Percentiles rank a stretch among this genome's conserved stretches.
Evolutionary conservation across 345 rosid species (phyloP).

Genomic region (Hibiscus mutabilis): DNA sequence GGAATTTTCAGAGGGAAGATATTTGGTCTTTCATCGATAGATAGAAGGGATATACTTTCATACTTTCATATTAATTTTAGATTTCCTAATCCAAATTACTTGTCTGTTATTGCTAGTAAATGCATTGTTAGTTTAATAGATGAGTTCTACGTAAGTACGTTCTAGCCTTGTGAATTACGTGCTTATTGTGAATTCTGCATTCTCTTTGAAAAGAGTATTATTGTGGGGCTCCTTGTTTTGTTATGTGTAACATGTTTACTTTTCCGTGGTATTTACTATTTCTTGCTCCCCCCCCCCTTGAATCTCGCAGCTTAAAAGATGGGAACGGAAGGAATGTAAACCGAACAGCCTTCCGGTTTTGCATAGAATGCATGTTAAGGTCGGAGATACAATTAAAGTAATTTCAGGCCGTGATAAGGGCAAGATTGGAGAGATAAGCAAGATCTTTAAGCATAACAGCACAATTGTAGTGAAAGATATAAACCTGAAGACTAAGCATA

Average conservation of each 20-base stretch:
- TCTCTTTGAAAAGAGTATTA: constrained; percentile 3
- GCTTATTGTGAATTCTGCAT: background rate
- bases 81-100: background rate
- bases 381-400: constrained; percentile 81
- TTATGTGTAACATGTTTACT: background rate
- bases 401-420: constrained; percentile 86
- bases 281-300: background rate
- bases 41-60: background rate
- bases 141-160: background rate
- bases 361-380: constrained; percentile 86
- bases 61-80: background rate
- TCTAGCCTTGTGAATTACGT: background rate
- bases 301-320: constrained; percentile 57
- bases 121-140: background rate
- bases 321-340: constrained; percentile 89
- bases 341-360: constrained; percentile 85
- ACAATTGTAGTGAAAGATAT: constrained; percentile 57
- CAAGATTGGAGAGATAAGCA: constrained; percentile 67
- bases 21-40: background rate
- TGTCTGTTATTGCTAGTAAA: background rate
- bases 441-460: constrained; percentile 78
- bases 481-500: constrained; percentile 88
- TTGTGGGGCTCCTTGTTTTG: background rate
- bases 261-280: background rate
- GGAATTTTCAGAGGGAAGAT: background rate